Evolutionary conservation across 352 stramenopile genomes (phyloP).

Genomic region (Pythium coloratum): DNA sequence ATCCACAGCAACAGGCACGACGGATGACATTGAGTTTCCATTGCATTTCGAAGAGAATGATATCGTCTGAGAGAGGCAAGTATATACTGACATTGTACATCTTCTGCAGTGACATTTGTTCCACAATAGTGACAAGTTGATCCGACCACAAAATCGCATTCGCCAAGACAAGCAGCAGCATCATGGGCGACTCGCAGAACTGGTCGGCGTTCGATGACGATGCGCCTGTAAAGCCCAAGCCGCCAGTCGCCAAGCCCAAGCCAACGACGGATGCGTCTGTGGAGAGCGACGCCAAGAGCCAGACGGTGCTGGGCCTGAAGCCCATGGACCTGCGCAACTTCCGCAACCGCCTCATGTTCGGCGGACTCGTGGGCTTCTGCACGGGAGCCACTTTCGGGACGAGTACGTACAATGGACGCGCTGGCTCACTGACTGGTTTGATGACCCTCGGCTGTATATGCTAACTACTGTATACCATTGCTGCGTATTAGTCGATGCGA

Average conservation of each 20-base stretch:
- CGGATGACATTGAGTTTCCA: neutral
- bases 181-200: slow-evolving; percentile 78
- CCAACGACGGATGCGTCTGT: slow-evolving; percentile 1
- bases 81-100: neutral
- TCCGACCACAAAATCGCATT: neutral
- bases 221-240: slow-evolving; percentile 23
- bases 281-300: neutral
- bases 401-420: slow-evolving; percentile 39
- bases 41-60: neutral
- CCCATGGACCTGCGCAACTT: slow-evolving; percentile 46
- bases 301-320: slow-evolving; percentile 20
- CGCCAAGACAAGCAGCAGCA: neutral
- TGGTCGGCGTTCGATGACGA: slow-evolving; percentile 76
- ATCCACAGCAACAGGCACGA: slow-evolving; percentile 4
- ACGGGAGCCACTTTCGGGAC: slow-evolving; percentile 74
- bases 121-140: slow-evolving; percentile 5
- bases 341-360: slow-evolving; percentile 77
- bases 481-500: slow-evolving; percentile 50
- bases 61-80: neutral
- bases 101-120: neutral
- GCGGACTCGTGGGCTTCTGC: slow-evolving; percentile 74
- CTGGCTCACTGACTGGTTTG: no score
- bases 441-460: neutral
- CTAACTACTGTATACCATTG: neutral
- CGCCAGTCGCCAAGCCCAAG: slow-evolving; percentile 4